phyloP scores from a whole-genome alignment of 768 basidiomycete species.

The Collybiopsis luxurians region DNA sequence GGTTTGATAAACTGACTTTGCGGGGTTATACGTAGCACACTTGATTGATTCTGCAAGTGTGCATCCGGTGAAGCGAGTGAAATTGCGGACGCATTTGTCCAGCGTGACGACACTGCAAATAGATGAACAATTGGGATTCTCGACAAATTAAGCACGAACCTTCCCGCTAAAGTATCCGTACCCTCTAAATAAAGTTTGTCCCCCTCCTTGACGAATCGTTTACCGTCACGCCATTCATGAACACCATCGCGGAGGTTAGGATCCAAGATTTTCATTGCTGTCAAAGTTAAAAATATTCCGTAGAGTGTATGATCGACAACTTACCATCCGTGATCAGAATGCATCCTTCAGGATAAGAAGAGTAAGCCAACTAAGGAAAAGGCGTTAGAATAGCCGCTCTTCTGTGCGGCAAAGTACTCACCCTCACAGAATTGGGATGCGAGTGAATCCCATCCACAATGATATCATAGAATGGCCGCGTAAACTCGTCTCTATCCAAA shows the following conservation, averaged over 20 bases:
- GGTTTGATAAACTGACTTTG: conserved; percentile 68
- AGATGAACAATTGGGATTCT: no score
- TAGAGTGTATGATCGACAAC: conserved; percentile 10
- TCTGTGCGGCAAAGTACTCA: conserved; percentile 31
- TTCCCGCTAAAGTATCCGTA: conserved; percentile 86
- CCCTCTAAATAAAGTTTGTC: conserved; percentile 80
- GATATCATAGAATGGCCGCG: conserved; percentile 80
- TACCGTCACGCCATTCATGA: conserved; percentile 86
- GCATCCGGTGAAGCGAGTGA: conserved; percentile 80
- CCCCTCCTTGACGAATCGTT: conserved; percentile 78
- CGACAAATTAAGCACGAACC: no score
- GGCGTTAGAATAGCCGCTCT: no score
- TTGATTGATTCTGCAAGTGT: conserved; percentile 81
- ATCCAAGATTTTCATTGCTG: conserved; percentile 81
- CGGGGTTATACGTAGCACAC: conserved; percentile 84
- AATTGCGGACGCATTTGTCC: conserved; percentile 84
- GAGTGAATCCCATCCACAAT: conserved; percentile 92
- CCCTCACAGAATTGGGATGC: conserved; percentile 86
- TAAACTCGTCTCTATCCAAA: conserved; percentile 46
- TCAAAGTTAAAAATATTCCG: background rate
- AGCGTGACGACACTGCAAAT: conserved; percentile 68
- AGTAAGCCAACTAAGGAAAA: conserved; percentile 67
- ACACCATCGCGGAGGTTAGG: conserved; percentile 80
- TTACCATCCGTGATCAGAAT: conserved; percentile 88
- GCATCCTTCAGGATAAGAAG: conserved; percentile 79